A percentile compares a stretch with the other conserved stretches of the same genome.
Evolutionary conservation across 768 basidiomycete genomes (phyloP).

Genomic region (Kwoniella dejecticola): DNA sequence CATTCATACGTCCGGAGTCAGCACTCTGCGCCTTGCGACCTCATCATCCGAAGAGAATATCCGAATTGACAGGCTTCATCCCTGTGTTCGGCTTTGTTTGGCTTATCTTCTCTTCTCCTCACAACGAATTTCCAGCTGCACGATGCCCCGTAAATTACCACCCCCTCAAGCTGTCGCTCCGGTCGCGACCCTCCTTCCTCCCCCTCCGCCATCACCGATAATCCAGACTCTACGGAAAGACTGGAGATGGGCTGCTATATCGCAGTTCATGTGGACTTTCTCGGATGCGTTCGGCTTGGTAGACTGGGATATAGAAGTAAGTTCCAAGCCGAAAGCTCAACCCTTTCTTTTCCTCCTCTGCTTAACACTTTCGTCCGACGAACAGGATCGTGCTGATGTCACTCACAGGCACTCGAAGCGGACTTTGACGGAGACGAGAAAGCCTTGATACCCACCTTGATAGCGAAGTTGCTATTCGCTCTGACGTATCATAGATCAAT

Average conservation of each 20-base stretch:
- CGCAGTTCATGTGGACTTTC: constrained; percentile 88
- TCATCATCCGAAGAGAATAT: too few species aligned
- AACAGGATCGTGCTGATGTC: not conserved
- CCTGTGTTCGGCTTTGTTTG: too few species aligned
- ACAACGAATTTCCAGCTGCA: too few species aligned
- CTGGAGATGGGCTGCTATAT: constrained; percentile 92
- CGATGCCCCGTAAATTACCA: constrained; percentile 37
- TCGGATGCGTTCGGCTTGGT: constrained; percentile 69
- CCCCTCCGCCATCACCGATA: constrained; percentile 50
- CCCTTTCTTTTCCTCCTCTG: not conserved
- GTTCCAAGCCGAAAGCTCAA: constrained; percentile 11
- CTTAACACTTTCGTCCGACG: not conserved
- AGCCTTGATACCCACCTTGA: constrained; percentile 39
- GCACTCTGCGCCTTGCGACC: too few species aligned
- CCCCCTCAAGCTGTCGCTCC: constrained; percentile 33
- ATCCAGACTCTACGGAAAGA: constrained; percentile 65
- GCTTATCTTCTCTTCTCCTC: too few species aligned
- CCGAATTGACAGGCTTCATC: too few species aligned
- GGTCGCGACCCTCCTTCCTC: constrained; percentile 28
- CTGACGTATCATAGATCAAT: constrained; percentile 53
- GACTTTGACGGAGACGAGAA: constrained; percentile 49
- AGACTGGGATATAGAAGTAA: constrained; percentile 63
- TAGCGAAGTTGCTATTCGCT: constrained; percentile 52
- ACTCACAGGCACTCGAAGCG: constrained; percentile 38
- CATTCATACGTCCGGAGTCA: too few species aligned